Base-by-base conservation (phyloP, 2,329 filamentous ascomycete genomes). In the Penicillium vulpinum region DNA sequence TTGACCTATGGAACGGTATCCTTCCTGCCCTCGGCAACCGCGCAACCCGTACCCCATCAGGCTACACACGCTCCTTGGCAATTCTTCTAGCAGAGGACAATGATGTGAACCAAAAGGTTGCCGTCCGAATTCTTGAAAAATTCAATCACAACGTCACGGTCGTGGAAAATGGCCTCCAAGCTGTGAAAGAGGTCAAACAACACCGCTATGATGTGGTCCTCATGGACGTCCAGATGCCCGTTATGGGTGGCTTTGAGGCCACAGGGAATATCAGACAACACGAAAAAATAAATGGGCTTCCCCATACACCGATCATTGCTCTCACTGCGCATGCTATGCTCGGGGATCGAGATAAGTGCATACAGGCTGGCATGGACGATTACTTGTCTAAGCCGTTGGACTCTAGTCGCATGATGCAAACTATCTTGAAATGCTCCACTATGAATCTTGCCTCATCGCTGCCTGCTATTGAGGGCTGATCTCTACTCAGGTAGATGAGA, bases 151-250 rank as follows among this genome's bases (percentile, higher is more conserved):
- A 70, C 11, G 71, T 74, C 11, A 73, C 70, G 0, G 92, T 97
- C 10, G 92, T 95, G 18, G 90, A 91, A 66, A 96, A 97, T 71
- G 92, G 92, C 56, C 83, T 91, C 60, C 92, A 96, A 71, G 66
- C 67, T 8, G 54, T 69, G 3, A 60, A 66, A 50, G 92, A 92
- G 9, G 85, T 96, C 15, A 90, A 93, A 80, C 85, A 86, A 69
- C 91, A 88, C 77, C 88, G 89, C 72, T 97, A 93, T 72, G 92
- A 97, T 72, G 90, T 95, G 57, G 92, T 97, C 57, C 83, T 97
- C 38, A 97, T 97, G 92, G 92, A 97, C 70, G 91, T 97, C 7
- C 92, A 96, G 72, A 97, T 97, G 92, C 92, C 92, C 15, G 89
- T 96, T 68, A 96, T 96, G 91, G 92, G 92, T 70, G 92, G 92